Base-by-base conservation (phyloP, 768 basidiomycete species). In the Amanita subjunquillea region DNA sequence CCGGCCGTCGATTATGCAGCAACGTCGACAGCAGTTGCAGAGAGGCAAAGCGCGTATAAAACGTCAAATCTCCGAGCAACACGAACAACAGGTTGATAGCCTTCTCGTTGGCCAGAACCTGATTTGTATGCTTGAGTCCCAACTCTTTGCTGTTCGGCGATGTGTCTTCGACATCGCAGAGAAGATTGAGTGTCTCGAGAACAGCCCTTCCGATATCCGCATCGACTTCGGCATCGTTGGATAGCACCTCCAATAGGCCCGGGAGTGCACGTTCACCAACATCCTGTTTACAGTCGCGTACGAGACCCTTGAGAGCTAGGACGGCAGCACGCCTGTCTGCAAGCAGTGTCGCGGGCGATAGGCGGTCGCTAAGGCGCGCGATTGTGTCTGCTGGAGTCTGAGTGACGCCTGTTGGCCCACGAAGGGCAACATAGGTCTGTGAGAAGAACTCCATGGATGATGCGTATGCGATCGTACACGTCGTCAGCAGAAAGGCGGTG, bases 301-400 rank as follows among this genome's bases (percentile, higher is more conserved):
- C 74, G 50, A 98, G 82, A 20, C 94, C 95, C 65, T 98, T 98
- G 58, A 99, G 77, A 0, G 91, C 81, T 49, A 96, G 72, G n/a
- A 99, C 86, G 0, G 95, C 87, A 25, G 95, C 95, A 54, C 91
- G 79, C 59, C 96, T 76, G 69, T 98, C 96, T 29, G 92, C 87
- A 13, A 94, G 80, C 23, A 90, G 80, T 0, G 89, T 85, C 3
- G 87, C 82, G n/a, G 93, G 91, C 17, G 91, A 87, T 20, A 99
- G 80, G 29, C 92, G 73, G 64, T 96, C 93, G 58, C 85, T 87
- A 57, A 98, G 83, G 58, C 85, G 83, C 27, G 80, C 78, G 61
- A 98, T 92, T 20, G 91, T 92, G 53, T 95, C 92, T 22, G 76
- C 68, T 2, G 92, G 77, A 0, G 85, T 87, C 65, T 95, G 94